Evolutionary conservation across 306 rosid genomes (phyloP).

Genomic region (Cicer cuneatum): DNA sequence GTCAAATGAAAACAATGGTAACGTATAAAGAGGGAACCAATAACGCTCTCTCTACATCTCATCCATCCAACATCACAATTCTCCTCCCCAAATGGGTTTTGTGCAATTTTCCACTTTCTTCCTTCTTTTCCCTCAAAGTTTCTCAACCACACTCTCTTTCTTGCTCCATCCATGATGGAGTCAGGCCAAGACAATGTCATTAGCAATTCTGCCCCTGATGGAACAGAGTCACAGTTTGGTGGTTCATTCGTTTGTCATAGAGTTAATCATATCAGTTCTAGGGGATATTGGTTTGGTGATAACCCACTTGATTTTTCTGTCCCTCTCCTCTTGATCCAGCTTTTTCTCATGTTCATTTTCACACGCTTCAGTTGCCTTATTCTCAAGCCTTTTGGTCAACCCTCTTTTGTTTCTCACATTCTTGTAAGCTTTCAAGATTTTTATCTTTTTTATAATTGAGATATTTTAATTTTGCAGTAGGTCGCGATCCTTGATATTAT

Average conservation of each 20-base stretch:
- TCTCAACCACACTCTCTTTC: slow-evolving; percentile 42
- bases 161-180: slow-evolving; percentile 36
- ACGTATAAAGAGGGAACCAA: slow-evolving; percentile 52
- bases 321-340: slow-evolving; percentile 62
- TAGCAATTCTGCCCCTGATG: slow-evolving; percentile 4
- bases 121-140: slow-evolving; percentile 33
- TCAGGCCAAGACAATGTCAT: slow-evolving; percentile 14
- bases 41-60: slow-evolving; percentile 42
- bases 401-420: slow-evolving; percentile 61
- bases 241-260: slow-evolving; percentile 49
- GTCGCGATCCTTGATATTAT: not conserved
- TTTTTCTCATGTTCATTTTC: slow-evolving; percentile 55
- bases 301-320: slow-evolving; percentile 55
- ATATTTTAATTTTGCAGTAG: not conserved
- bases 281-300: slow-evolving; percentile 62
- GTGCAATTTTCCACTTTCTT: slow-evolving; percentile 32
- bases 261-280: slow-evolving; percentile 41
- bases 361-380: slow-evolving; percentile 48
- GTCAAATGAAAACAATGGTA: slow-evolving; percentile 41
- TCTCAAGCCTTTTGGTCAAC: slow-evolving; percentile 70
- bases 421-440: slow-evolving; percentile 50
- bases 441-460: not conserved
- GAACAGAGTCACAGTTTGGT: not conserved
- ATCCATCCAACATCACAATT: slow-evolving; percentile 51
- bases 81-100: slow-evolving; percentile 48